Evolutionary conservation across 1,139 yeast species (phyloP).

Genomic region (Kazachstania sp.): DNA sequence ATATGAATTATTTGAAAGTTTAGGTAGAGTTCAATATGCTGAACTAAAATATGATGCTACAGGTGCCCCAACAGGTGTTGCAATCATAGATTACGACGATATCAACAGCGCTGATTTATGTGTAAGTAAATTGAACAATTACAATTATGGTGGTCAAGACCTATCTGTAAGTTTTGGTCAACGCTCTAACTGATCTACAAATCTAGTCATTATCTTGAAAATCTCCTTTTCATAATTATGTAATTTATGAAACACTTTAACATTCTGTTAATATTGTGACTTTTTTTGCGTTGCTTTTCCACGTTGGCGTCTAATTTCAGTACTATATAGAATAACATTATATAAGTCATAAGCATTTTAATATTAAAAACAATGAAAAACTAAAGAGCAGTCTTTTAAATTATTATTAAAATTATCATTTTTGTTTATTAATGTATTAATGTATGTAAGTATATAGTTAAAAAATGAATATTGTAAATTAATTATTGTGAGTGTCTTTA

Average conservation of each 20-base stretch:
- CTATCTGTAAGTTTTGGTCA: constrained; percentile 57
- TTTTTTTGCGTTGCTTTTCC: no score
- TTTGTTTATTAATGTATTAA: not conserved
- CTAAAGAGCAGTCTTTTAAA: not conserved
- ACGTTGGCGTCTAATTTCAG: no score
- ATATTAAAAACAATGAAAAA: no score
- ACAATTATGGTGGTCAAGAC: constrained; percentile 77
- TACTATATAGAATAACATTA: no score
- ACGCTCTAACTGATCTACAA: constrained; percentile 4
- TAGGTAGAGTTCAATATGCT: constrained; percentile 69
- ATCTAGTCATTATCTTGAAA: not conserved
- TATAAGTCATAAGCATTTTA: no score
- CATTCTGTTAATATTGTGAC: not conserved
- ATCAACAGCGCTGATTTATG: constrained; percentile 68
- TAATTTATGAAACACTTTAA: not conserved
- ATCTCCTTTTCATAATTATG: not conserved
- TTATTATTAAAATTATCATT: not conserved
- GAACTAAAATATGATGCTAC: constrained; percentile 59
- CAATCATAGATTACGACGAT: constrained; percentile 70
- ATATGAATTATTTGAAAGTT: constrained; percentile 75
- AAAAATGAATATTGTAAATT: not conserved
- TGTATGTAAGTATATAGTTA: not conserved
- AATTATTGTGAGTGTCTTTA: not conserved
- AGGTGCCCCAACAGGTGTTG: constrained; percentile 75
- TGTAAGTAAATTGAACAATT: constrained; percentile 62